Evolutionary conservation across 2,329 filamentous ascomycete genomes (phyloP).

Genomic region (Colletotrichum lini): DNA sequence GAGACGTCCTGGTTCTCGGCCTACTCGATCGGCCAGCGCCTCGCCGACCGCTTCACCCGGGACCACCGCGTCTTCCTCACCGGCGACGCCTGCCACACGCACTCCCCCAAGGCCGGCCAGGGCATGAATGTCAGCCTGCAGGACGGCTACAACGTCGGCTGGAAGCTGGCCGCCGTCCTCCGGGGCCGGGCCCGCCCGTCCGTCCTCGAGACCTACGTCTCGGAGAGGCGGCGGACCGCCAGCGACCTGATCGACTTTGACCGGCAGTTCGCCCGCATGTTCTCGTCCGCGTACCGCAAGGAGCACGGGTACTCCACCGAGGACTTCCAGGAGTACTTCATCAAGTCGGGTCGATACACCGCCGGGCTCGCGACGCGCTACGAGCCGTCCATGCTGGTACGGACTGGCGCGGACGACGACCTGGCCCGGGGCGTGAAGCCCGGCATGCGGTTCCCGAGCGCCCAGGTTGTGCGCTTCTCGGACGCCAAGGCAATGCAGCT

Average conservation of each 20-base stretch:
- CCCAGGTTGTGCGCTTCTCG: slow-evolving; percentile 71
- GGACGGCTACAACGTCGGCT: slow-evolving; percentile 90
- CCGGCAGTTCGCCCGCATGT: slow-evolving; percentile 89
- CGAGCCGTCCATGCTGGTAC: slow-evolving; percentile 62
- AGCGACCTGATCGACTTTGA: slow-evolving; percentile 90
- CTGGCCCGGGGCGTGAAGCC: slow-evolving; percentile 60
- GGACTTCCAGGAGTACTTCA: slow-evolving; percentile 70
- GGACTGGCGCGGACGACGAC: slow-evolving; percentile 49
- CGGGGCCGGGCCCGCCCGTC: slow-evolving; percentile 81
- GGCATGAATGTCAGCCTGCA: slow-evolving; percentile 86
- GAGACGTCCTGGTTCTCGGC: slow-evolving; percentile 81
- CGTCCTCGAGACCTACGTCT: slow-evolving; percentile 87
- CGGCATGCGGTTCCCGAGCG: slow-evolving; percentile 71
- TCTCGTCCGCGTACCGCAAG: slow-evolving; percentile 68
- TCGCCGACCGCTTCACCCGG: slow-evolving; percentile 76
- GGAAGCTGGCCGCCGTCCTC: slow-evolving; percentile 95
- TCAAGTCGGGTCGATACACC: slow-evolving; percentile 70
- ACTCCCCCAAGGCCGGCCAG: slow-evolving; percentile 82
- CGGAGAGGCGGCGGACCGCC: slow-evolving; percentile 86
- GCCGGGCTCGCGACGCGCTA: slow-evolving; percentile 73
- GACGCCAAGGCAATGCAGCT: slow-evolving; percentile 72
- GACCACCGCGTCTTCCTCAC: slow-evolving; percentile 80
- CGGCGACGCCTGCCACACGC: slow-evolving; percentile 83
- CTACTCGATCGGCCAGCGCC: slow-evolving; percentile 82
- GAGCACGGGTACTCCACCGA: slow-evolving; percentile 59